These are phyloP conservation scores for Fusarium begoniae DNA, from an alignment of 2,329 filamentous ascomycete genomes.

Conservation along the genomic window DNA sequence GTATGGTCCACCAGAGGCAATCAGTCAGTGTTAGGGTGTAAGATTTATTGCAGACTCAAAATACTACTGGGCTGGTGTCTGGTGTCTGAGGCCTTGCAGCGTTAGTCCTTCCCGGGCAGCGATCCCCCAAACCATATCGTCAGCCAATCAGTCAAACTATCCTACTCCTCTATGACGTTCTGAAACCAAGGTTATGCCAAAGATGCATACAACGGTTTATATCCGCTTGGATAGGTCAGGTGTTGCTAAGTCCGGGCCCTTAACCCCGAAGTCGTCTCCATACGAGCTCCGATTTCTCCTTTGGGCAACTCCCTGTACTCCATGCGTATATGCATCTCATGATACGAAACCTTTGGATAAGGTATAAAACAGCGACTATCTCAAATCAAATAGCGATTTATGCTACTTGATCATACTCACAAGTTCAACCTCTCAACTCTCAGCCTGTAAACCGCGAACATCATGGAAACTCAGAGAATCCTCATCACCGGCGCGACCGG, in stretches of 20 bases:
- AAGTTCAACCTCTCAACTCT: not conserved
- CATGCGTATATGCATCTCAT: not conserved
- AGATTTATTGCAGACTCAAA: not conserved
- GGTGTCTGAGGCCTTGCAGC: not conserved
- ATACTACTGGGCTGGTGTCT: not conserved
- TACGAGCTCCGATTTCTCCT: not conserved
- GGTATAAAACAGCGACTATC: not conserved
- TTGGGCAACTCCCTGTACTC: not conserved
- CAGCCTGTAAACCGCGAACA: no score
- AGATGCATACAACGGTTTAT: not conserved
- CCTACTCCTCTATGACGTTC: no score
- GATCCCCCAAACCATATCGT: no score
- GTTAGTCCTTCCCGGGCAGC: not conserved
- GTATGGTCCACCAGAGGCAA: not conserved
- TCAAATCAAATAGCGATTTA: accelerated
- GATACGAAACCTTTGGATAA: accelerated
- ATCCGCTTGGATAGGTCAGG: not conserved
- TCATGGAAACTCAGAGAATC: not conserved
- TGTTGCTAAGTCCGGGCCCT: not conserved
- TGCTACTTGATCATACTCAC: no score
- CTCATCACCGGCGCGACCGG: constrained; percentile 11
- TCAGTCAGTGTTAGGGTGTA: not conserved
- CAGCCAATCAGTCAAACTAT: not conserved
- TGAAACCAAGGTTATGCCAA: accelerated
- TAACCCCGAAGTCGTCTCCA: not conserved